phyloP scores from a whole-genome alignment of 2,329 filamentous ascomycete species.

The Talaromyces verruculosus region DNA sequence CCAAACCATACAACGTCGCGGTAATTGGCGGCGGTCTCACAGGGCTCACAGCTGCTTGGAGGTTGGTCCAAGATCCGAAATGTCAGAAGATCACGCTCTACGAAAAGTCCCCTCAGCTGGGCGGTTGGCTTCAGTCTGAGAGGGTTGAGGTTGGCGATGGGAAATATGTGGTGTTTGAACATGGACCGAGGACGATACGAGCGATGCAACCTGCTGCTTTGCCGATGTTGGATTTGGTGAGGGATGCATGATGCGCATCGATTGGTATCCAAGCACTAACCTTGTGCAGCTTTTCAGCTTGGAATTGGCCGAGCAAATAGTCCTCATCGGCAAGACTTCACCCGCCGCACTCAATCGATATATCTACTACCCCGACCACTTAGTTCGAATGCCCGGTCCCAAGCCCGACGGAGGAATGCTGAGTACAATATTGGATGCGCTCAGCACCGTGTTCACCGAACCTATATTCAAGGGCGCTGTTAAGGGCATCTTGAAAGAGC shows the following conservation, averaged over 20 bases:
- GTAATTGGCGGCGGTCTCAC: conserved; percentile 81
- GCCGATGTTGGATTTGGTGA: conserved; percentile 69
- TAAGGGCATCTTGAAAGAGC: conserved; percentile 35
- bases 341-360: conserved; percentile 66
- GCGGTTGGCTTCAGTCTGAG: conserved; percentile 80
- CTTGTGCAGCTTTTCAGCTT: conserved; percentile 57
- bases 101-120: conserved; percentile 67
- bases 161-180: conserved; percentile 71
- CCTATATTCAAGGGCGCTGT: conserved; percentile 56
- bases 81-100: conserved; percentile 74
- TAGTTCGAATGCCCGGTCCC: conserved; percentile 62
- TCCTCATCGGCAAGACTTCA: conserved; percentile 53
- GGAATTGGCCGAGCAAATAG: conserved; percentile 56
- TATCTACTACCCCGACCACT: conserved; percentile 83
- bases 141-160: conserved; percentile 59
- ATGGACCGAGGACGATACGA: conserved; percentile 75
- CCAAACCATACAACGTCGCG: conserved; percentile 53
- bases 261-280: background rate
- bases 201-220: conserved; percentile 59
- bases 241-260: conserved; percentile 4
- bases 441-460: conserved; percentile 47
- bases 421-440: conserved; percentile 29
- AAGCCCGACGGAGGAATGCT: conserved; percentile 28
- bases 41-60: conserved; percentile 75
- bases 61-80: conserved; percentile 68